Evolutionary conservation across 768 basidiomycete genomes (phyloP).

Genomic region (Polyporus arcularius): DNA sequence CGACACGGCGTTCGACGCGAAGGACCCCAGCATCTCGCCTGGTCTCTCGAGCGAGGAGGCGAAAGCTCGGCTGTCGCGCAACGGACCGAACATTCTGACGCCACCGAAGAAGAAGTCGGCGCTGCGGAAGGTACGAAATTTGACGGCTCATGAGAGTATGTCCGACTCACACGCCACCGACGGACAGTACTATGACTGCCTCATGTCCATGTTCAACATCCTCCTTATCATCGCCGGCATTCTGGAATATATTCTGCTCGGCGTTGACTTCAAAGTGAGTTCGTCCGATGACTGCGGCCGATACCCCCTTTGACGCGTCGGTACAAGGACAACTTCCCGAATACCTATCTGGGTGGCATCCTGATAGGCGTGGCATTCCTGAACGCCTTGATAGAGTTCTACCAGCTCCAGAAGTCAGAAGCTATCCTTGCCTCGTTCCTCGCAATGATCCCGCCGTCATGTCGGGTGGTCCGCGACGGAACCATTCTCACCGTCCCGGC

Average conservation of each 20-base stretch:
- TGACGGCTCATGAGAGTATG: neutral
- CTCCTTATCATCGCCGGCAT: slow-evolving; percentile 66
- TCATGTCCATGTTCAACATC: slow-evolving; percentile 65
- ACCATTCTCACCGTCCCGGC: slow-evolving; percentile 58
- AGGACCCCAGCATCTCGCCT: slow-evolving; percentile 49
- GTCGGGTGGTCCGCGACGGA: slow-evolving; percentile 61
- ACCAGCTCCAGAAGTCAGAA: slow-evolving; percentile 72
- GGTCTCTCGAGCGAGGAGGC: slow-evolving; percentile 59
- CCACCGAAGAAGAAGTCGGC: slow-evolving; percentile 70
- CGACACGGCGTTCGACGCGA: slow-evolving; percentile 51
- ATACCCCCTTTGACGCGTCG: slow-evolving; percentile 7
- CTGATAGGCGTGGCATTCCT: slow-evolving; percentile 67
- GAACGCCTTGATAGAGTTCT: slow-evolving; percentile 71
- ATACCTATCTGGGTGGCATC: slow-evolving; percentile 71
- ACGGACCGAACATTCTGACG: slow-evolving; percentile 65
- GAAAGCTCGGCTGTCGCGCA: slow-evolving; percentile 49
- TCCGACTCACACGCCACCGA: neutral
- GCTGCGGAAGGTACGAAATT: slow-evolving; percentile 51
- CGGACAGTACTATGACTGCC: slow-evolving; percentile 60
- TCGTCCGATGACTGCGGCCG: neutral
- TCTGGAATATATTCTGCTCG: slow-evolving; percentile 65
- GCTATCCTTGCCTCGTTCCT: slow-evolving; percentile 72
- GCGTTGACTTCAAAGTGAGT: slow-evolving; percentile 57
- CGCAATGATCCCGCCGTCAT: slow-evolving; percentile 73
- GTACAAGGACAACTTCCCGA: slow-evolving; percentile 55